phyloP scores from a whole-genome alignment of 805 yeast genomes.

The Pichia paraexigua region DNA sequence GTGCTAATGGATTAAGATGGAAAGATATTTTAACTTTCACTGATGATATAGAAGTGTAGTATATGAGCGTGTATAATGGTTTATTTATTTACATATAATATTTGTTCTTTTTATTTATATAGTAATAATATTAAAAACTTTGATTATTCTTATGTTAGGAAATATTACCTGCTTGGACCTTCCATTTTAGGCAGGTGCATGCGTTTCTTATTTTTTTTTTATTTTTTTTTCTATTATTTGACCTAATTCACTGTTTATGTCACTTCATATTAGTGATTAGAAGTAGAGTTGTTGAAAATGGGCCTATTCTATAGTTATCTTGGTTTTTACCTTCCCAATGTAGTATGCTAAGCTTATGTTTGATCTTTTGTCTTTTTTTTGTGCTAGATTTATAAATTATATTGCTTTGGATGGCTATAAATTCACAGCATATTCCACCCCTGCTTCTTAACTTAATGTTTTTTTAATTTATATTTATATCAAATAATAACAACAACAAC shows the following conservation, averaged over 20 bases:
- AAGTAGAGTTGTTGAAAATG: neutral
- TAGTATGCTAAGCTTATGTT: neutral
- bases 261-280: neutral
- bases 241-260: neutral
- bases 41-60: constrained; percentile 39
- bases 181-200: constrained; percentile 5
- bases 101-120: neutral
- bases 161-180: neutral
- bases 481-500: too few species aligned
- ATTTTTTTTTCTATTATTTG: neutral
- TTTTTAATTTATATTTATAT: neutral
- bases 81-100: too few species aligned
- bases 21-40: constrained; percentile 60
- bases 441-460: too few species aligned
- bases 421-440: neutral
- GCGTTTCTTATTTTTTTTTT: neutral
- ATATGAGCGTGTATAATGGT: neutral
- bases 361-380: too few species aligned
- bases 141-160: neutral
- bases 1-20: constrained; percentile 56
- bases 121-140: too few species aligned
- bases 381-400: too few species aligned
- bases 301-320: neutral
- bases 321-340: neutral
- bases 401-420: neutral